Evolutionary conservation across 2,329 filamentous ascomycete genomes (phyloP), one percentile per base, ranked within the genome.

Genomic region (Diaporthe batatas): DNA sequence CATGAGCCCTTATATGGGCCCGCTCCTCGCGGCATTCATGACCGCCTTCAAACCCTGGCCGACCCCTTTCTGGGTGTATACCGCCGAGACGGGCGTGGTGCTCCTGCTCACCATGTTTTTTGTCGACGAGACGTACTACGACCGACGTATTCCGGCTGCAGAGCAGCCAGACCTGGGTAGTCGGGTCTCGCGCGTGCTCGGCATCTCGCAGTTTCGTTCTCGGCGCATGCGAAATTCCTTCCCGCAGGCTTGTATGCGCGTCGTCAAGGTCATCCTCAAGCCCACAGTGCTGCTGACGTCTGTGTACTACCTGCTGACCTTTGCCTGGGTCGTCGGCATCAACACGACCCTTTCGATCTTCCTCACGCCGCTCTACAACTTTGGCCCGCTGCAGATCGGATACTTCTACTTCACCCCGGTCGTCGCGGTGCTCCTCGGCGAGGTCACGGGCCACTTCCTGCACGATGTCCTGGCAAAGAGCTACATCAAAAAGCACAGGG

Each of bases 321-420:
- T 88, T 71, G 84, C 84, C 0, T 87, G 85, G 85, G 85, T 84
- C 1, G 84, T 89, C 29, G 88, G 87, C 7, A 87, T 90, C 78
- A 90, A 90, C 76, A 89, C 87, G 0, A 89, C 88, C 0, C 81
- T 89, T 0, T 82, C 86, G 57, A 87, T 89, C 25, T 86, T 89
- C 72, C 80, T 90, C 3, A 81, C 82, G 0, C 84, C 84, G 0
- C 78, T 87, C 4, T 89, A 90, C 76, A 82, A 83, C 14, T 88
- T 89, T 76, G 85, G 83, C 0, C 82, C 84, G 0, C 83, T 83
- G 58, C 82, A 86, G 68, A 86, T 89, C 62, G 88, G 86, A 76
- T 85, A 79, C 79, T 89, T 91, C 77, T 90, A 91, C 80, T 90
- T 91, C 77, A 86, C 88, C 0, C 87, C 87, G 3, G 83, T 91